Evolutionary conservation across 2,329 filamentous ascomycete genomes (phyloP).

Genomic region (Ophiostoma quercus): DNA sequence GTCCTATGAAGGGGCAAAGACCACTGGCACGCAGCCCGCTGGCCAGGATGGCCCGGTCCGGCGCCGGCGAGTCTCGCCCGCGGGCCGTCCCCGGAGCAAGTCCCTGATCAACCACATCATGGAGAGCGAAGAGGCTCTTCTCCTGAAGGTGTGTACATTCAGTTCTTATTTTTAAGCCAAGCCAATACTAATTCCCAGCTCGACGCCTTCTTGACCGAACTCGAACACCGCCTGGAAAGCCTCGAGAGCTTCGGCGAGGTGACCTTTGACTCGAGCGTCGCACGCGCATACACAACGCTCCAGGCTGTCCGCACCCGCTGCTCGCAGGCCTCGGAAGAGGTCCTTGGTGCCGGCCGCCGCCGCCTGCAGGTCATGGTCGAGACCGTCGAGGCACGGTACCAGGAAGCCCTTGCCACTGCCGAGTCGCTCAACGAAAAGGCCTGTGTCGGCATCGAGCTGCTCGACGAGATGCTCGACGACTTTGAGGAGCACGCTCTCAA

Average conservation of each 20-base stretch:
- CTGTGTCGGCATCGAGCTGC: conserved; percentile 74
- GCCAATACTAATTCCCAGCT: conserved; percentile 44
- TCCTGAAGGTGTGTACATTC: conserved; percentile 46
- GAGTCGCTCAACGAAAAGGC: conserved; percentile 91
- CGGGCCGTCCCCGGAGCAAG: conserved; percentile 49
- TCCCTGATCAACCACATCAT: conserved; percentile 57
- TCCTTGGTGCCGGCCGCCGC: conserved; percentile 79
- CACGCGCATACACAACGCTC: conserved; percentile 77
- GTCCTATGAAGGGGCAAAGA: conserved; percentile 34
- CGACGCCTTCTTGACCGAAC: conserved; percentile 75
- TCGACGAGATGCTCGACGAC: conserved; percentile 79
- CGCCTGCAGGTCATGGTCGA: conserved; percentile 87
- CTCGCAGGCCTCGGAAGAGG: conserved; percentile 81
- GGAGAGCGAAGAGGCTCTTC: conserved; percentile 57
- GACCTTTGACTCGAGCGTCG: conserved; percentile 76
- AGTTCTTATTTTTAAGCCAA: background rate
- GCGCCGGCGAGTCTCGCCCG: conserved; percentile 53
- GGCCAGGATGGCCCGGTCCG: conserved; percentile 29
- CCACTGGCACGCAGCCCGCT: conserved; percentile 41
- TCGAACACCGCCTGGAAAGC: conserved; percentile 80
- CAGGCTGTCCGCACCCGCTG: conserved; percentile 83
- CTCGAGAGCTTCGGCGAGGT: conserved; percentile 83
- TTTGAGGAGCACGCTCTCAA: conserved; percentile 79
- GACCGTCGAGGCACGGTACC: conserved; percentile 80
- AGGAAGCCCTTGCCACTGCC: conserved; percentile 76